Conservation (phyloP, 2,329 filamentous ascomycete genomes). For the Nigrospora oryzae region DNA sequence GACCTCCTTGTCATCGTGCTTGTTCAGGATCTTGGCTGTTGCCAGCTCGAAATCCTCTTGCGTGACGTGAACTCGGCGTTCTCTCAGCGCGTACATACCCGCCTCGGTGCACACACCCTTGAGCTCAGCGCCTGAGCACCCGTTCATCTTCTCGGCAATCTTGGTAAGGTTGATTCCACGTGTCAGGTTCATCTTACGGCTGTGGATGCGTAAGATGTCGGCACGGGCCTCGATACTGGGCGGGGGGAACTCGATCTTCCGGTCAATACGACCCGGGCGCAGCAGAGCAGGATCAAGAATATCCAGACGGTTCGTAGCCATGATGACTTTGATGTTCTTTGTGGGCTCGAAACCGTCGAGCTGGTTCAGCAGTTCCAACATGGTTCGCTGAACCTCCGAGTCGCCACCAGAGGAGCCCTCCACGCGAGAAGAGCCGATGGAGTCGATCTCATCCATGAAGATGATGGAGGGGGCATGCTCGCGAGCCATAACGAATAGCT, state of each 20-base stretch:
- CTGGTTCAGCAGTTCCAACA: conserved; percentile 97
- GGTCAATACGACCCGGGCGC: conserved; percentile 93
- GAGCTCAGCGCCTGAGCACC: conserved; percentile 91
- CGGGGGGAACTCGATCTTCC: conserved; percentile 98
- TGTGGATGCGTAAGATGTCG: conserved; percentile 96
- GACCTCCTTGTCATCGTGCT: conserved; percentile 97
- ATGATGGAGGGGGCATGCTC: conserved; percentile 98
- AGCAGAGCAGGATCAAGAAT: conserved; percentile 93
- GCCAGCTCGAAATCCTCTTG: conserved; percentile 98
- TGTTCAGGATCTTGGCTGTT: conserved; percentile 98
- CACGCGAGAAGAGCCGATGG: conserved; percentile 92
- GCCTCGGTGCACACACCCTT: conserved; percentile 99
- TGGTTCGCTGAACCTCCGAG: conserved; percentile 95
- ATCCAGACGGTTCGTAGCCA: conserved; percentile 97
- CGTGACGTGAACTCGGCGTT: conserved; percentile 93
- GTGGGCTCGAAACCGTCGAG: conserved; percentile 97
- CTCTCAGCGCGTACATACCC: conserved; percentile 94
- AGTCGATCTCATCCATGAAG: conserved; percentile 99
- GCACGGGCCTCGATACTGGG: conserved; percentile 93
- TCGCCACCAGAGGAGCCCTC: conserved; percentile 93
- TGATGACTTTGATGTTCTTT: conserved; percentile 99
- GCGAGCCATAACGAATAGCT: conserved; percentile 97
- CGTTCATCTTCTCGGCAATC: conserved; percentile 99
- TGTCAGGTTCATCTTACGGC: conserved; percentile 96
- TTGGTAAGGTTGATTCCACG: conserved; percentile 96